Base-by-base conservation (phyloP, 805 yeast genomes). In the Wickerhamiella domercqiae region DNA sequence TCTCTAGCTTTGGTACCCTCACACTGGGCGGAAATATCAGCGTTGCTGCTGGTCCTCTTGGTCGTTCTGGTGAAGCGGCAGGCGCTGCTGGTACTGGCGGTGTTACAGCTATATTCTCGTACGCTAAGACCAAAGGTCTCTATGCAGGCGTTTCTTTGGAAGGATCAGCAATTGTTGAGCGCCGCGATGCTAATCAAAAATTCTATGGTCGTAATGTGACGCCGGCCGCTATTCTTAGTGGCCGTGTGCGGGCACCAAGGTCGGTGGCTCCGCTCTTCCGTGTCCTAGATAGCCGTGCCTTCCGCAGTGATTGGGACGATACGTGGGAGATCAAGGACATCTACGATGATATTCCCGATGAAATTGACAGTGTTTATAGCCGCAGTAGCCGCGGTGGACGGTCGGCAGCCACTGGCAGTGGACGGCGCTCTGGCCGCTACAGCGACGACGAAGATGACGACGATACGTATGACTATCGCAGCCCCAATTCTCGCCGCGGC, bases 111-210 rank as follows among this genome's bases (percentile, higher is more conserved):
- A 77, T 87, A 14, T 87, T 87, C 55, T 65, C 96, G 1, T 87
- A 90, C 61, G 82, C 96, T 9, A 87, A 90, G 59, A 84, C 95
- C 3, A 87, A 90, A 58, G 98, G 98, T 45, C 67, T 90, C 35
- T 87, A 82, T 61, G 98, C 98, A 0, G 98, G 98, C 53, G 93
- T 87, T 15, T 87, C 97, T 1, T 69, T 87, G 37, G 98, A 87
- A 62, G 98, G 98, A 21, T 84, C 96, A 1, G 94, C 87, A 13
- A 73, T 90, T 41, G 68, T 90, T n/a, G 98, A 90, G 61, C 78
- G 98, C 64, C 73, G 97, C 61, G 97, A 90, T 51, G 94, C 97
- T 20, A 87, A 87, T 60, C 69, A 94, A 53, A 87, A 87, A 61
- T 87, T 87, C 54, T 87, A 87, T 55, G 97, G 98, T 28, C 69